phyloP scores from a whole-genome alignment of 345 rosid species.

The Hirschfeldia incana region DNA sequence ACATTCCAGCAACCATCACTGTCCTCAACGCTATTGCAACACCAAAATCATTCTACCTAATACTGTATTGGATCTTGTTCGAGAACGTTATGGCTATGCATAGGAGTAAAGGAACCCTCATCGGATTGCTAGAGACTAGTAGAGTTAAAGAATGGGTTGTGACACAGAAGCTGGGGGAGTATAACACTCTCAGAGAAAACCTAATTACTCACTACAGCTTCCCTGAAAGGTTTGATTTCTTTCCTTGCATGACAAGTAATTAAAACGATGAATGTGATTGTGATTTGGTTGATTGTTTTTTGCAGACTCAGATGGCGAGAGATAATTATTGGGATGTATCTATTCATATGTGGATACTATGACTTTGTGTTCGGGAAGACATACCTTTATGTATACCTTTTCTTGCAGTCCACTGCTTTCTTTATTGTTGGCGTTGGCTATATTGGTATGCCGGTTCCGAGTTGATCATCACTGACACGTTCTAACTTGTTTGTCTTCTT shows the following conservation, averaged over 20 bases:
- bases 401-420: slow-evolving; percentile 71
- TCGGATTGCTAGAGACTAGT: slow-evolving; percentile 81
- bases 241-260: not conserved
- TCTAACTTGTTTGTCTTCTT: slow-evolving; percentile 3
- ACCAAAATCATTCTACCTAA: slow-evolving; percentile 60
- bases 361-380: slow-evolving; percentile 66
- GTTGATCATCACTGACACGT: not conserved
- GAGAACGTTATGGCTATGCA: slow-evolving; percentile 96
- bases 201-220: slow-evolving; percentile 51
- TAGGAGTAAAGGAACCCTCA: slow-evolving; percentile 79
- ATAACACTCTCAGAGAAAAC: slow-evolving; percentile 43
- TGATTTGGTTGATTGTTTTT: slow-evolving; percentile 19
- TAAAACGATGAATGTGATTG: not conserved
- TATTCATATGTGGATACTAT: slow-evolving; percentile 73
- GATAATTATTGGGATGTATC: slow-evolving; percentile 71
- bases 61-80: slow-evolving; percentile 71
- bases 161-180: slow-evolving; percentile 86
- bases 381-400: slow-evolving; percentile 65
- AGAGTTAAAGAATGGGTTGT: slow-evolving; percentile 96
- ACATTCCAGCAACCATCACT: slow-evolving; percentile 76
- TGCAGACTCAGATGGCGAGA: slow-evolving; percentile 63
- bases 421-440: slow-evolving; percentile 75
- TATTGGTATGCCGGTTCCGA: slow-evolving; percentile 63
- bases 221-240: slow-evolving; percentile 57
- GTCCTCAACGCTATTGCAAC: slow-evolving; percentile 82